Evolutionary conservation across 805 yeast species (phyloP).

Genomic region (Saccharomycopsis fermentans): DNA sequence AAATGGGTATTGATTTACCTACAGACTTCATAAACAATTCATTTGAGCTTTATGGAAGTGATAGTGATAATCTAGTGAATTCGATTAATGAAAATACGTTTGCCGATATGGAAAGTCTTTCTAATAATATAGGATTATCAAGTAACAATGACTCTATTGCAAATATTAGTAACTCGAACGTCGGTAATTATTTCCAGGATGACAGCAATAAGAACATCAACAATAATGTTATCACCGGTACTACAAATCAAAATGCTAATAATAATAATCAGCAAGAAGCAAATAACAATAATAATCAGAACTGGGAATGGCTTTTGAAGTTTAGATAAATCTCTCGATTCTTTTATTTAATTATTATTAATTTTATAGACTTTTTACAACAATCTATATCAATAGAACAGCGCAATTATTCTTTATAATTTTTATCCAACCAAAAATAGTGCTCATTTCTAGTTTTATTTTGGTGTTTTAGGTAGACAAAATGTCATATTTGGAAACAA

Average conservation of each 20-base stretch:
- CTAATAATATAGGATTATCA: not conserved
- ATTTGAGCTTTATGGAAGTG: not conserved
- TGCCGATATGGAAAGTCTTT: slow-evolving; percentile 1
- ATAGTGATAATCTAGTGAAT: not conserved
- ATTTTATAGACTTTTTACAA: not conserved
- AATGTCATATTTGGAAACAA: no score
- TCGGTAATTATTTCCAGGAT: not conserved
- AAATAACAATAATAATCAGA: slow-evolving; percentile 9
- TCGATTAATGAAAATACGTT: not conserved
- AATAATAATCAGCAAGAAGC: not conserved
- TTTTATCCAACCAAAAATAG: no score
- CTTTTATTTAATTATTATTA: not conserved
- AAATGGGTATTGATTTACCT: not conserved
- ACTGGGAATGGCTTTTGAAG: slow-evolving; percentile 18
- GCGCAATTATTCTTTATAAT: no score
- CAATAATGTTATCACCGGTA: not conserved
- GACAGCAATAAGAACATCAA: no score
- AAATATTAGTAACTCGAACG: not conserved
- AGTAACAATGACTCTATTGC: slow-evolving; percentile 1
- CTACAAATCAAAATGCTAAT: not conserved
- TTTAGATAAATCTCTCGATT: slow-evolving; percentile 4
- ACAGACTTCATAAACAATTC: not conserved
- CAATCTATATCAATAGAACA: not conserved
- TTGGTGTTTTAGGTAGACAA: no score
- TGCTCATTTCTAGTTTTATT: no score